Evolutionary conservation across 1,139 yeast genomes (phyloP), one percentile per base, ranked within the genome.

Genomic region (Suhomyces chickasaworum): DNA sequence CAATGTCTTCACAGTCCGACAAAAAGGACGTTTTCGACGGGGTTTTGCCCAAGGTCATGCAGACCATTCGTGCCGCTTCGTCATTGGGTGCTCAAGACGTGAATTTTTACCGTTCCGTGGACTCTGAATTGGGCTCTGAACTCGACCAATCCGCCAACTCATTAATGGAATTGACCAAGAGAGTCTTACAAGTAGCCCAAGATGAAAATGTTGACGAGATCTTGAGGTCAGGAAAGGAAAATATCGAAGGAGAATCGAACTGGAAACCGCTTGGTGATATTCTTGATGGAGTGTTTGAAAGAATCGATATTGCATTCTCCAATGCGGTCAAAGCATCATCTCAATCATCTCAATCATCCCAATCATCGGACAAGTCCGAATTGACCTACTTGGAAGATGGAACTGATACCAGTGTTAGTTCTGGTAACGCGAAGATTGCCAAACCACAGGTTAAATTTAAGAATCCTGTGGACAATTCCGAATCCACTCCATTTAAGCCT

Each of bases 71-170:
- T 52, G 78, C 88, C 1, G 81, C 97, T 0, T 72, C 86, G 5
- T 81, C 87, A 2, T 68, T 93, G 38, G 86, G 90, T 2, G 81
- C 89, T 0, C 89, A 88, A 53, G 99, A 93, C 68, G 78, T 90
- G 21, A 78, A 77, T 37, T 93, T 91, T 58, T 81, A 83, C 66
- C 77, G 77, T 45, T 80, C 90, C 38, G 64, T 90, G n/a, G 95
- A 89, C 58, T 58, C 72, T 2, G 60, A 65, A 0, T 61, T 87
- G 23, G 69, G 78, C 5, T 49, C 56, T 1, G 61, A 74, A 16
- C 69, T 83, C 20, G 76, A 77, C 27, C 56, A 59, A 1, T 64
- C 80, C 2, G 73, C 84, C 1, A 55, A 59, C 5, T 65, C 72
- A 27, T 58, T 90, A 13, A 64, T 86, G 37, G 69, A 64, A 4